phyloP scores from a whole-genome alignment of 345 rosid species.

The Nephelium lappaceum region DNA sequence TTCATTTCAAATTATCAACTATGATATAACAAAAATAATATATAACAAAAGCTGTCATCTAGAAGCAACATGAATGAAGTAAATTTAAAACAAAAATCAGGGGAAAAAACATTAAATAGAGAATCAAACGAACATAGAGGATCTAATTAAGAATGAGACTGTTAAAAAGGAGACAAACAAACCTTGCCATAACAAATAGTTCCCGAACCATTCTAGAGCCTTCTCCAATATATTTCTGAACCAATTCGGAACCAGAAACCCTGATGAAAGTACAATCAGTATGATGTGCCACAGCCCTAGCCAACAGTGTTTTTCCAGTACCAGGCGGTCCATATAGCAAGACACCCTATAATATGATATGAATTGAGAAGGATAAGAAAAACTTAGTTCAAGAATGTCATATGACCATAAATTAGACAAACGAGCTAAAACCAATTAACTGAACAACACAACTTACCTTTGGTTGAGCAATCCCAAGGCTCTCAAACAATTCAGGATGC shows the following conservation, averaged over 20 bases:
- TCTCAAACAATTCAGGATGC: slow-evolving; percentile 96
- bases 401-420: slow-evolving; percentile 1
- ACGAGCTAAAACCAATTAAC: neutral
- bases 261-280: slow-evolving; percentile 99
- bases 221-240: slow-evolving; percentile 97
- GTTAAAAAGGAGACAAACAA: slow-evolving; percentile 17
- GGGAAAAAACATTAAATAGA: neutral
- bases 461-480: slow-evolving; percentile 98
- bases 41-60: neutral
- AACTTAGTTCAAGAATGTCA: neutral
- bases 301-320: slow-evolving; percentile 95
- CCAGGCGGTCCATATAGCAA: slow-evolving; percentile 98
- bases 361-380: slow-evolving; percentile 14
- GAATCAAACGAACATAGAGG: neutral
- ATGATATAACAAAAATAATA: neutral
- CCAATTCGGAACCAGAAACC: slow-evolving; percentile 98
- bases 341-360: slow-evolving; percentile 64
- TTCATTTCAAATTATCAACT: neutral
- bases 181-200: slow-evolving; percentile 99
- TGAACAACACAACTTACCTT: slow-evolving; percentile 54
- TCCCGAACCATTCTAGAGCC: slow-evolving; percentile 99
- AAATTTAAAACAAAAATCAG: neutral
- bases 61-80: neutral
- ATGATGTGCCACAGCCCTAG: slow-evolving; percentile 99
- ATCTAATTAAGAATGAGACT: neutral